Conservation (phyloP, 2,329 filamentous ascomycete species). For the Neonectria sp. region DNA sequence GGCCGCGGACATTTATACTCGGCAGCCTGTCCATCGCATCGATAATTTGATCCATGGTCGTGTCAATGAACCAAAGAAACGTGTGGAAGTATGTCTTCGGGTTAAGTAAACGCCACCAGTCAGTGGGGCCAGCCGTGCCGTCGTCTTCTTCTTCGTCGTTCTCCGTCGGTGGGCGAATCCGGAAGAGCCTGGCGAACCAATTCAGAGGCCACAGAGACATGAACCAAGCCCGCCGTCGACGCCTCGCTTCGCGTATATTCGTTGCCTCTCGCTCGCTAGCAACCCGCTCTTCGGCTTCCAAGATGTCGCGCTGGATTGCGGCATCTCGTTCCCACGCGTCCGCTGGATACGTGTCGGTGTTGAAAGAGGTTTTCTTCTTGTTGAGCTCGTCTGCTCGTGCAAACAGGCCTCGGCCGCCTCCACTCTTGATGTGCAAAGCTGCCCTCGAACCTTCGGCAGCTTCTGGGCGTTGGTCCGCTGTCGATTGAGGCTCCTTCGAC, state of each 20-base stretch:
- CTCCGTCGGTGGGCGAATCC: background rate
- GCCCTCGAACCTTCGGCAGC: background rate
- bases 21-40: constrained; percentile 36
- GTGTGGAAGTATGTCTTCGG: constrained; percentile 51
- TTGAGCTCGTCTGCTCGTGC: constrained; percentile 14
- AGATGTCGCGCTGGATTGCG: constrained; percentile 41
- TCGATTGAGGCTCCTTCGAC: background rate
- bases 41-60: constrained; percentile 38
- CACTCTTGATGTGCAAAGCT: background rate
- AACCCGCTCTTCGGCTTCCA: constrained; percentile 35
- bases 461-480: background rate
- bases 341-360: constrained; percentile 16
- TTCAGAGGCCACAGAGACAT: constrained; percentile 40
- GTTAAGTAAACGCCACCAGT: constrained; percentile 49
- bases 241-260: constrained; percentile 25
- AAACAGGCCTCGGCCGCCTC: constrained; percentile 25
- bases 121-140: constrained; percentile 12
- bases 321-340: constrained; percentile 34
- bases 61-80: constrained; percentile 43
- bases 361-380: constrained; percentile 17
- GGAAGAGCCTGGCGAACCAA: constrained; percentile 20
- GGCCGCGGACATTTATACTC: constrained; percentile 11
- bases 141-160: constrained; percentile 25
- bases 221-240: constrained; percentile 41
- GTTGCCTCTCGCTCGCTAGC: constrained; percentile 31